phyloP scores from a whole-genome alignment of 805 yeast species.

The Candida coquimbonensis region DNA sequence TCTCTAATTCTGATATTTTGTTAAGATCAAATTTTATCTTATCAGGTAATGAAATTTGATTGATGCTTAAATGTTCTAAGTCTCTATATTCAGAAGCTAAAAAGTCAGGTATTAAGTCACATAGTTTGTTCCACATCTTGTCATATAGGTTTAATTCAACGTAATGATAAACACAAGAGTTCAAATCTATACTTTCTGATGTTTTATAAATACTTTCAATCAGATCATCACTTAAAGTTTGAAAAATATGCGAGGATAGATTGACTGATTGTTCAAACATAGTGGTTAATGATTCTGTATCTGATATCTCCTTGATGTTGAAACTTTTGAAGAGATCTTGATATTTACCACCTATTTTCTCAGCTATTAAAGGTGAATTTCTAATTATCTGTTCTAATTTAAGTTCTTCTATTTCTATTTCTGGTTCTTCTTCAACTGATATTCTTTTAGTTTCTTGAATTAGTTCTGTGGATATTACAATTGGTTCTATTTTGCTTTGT shows the following conservation, averaged over 20 bases:
- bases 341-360: slow-evolving; percentile 33
- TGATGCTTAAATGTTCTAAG: slow-evolving; percentile 28
- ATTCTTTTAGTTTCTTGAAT: neutral
- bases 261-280: slow-evolving; percentile 23
- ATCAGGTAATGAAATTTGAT: slow-evolving; percentile 35
- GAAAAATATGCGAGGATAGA: slow-evolving; percentile 23
- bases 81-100: slow-evolving; percentile 17
- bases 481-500: neutral
- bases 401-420: slow-evolving; percentile 5
- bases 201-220: slow-evolving; percentile 19
- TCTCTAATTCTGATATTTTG: slow-evolving; percentile 29
- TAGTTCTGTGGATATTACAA: neutral
- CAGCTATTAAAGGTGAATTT: slow-evolving; percentile 32
- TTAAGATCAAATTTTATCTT: slow-evolving; percentile 22
- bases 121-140: slow-evolving; percentile 51
- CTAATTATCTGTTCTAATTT: slow-evolving; percentile 34
- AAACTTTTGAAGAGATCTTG: slow-evolving; percentile 32
- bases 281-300: slow-evolving; percentile 22
- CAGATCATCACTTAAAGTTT: slow-evolving; percentile 18
- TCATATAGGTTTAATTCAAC: slow-evolving; percentile 66
- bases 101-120: slow-evolving; percentile 20
- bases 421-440: neutral
- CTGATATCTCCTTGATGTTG: slow-evolving; percentile 24
- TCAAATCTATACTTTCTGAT: slow-evolving; percentile 39
- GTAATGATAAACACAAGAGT: slow-evolving; percentile 54